Conservation (phyloP, 1,284 basidiomycete species). For the Apiotrichum siamense region DNA sequence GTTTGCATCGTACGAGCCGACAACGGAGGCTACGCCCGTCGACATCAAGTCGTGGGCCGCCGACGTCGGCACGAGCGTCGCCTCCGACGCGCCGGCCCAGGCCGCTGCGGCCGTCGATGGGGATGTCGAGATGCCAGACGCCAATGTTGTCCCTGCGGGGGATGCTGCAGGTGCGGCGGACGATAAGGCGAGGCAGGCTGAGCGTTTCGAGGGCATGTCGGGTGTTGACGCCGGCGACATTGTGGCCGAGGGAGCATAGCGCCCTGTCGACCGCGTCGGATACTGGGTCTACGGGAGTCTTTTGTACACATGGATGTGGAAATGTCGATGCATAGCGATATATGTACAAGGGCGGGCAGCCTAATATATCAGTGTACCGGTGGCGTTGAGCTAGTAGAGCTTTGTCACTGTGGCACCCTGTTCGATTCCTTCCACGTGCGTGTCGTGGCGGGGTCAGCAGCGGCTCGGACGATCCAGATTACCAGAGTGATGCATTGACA, state of each 20-base stretch:
- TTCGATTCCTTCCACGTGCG: too few relatives aligned
- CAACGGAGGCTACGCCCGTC: constrained; percentile 1
- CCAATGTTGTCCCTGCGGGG: background rate
- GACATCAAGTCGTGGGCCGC: constrained; percentile 20
- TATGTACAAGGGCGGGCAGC: too few relatives aligned
- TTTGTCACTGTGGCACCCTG: too few relatives aligned
- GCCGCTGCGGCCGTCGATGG: constrained; percentile 4
- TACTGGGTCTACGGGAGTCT: background rate
- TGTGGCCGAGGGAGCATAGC: constrained; percentile 21
- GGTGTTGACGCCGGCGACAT: constrained; percentile 22
- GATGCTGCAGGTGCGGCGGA: background rate
- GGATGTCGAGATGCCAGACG: constrained; percentile 18
- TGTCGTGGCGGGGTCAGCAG: too few relatives aligned
- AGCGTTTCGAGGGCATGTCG: background rate
- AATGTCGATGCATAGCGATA: too few relatives aligned
- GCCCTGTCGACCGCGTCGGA: background rate
- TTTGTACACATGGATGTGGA: too few relatives aligned
- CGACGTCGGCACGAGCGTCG: constrained; percentile 5
- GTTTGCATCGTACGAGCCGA: background rate
- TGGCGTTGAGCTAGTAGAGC: too few relatives aligned
- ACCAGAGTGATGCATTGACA: constrained; percentile 1
- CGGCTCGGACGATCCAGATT: too few relatives aligned
- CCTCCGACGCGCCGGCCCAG: background rate
- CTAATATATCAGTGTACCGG: too few relatives aligned
- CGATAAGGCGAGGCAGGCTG: background rate